Percentiles rank a stretch among this genome's conserved stretches.
phyloP scores from a whole-genome alignment of 2,329 filamentous ascomycete genomes.

The Reticulascus tulasneorum region DNA sequence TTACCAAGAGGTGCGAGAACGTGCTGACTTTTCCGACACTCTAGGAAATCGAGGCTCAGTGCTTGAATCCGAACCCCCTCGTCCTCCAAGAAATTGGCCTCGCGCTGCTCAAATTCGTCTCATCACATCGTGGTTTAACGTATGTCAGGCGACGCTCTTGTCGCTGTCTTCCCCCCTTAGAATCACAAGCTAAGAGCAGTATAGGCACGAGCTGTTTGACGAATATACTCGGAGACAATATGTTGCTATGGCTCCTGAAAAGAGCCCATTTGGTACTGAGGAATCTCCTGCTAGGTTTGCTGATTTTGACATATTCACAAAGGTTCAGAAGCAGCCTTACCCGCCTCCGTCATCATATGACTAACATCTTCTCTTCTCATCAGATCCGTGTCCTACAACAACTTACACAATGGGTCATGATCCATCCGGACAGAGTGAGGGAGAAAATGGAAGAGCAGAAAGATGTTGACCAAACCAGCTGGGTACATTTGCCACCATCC shows the following conservation, averaged over 20 bases:
- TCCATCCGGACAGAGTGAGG: slow-evolving; percentile 80
- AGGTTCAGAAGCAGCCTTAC: slow-evolving; percentile 43
- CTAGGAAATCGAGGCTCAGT: slow-evolving; percentile 85
- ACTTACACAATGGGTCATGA: slow-evolving; percentile 83
- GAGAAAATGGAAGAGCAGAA: slow-evolving; percentile 81
- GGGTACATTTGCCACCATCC: slow-evolving; percentile 56
- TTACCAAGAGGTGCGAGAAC: not conserved
- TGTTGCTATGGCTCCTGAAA: slow-evolving; percentile 69
- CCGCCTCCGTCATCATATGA: not conserved
- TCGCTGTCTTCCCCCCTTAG: slow-evolving; percentile 1
- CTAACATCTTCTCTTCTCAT: not conserved
- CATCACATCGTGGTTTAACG: slow-evolving; percentile 89
- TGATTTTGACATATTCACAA: slow-evolving; percentile 77
- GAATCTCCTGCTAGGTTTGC: slow-evolving; percentile 71
- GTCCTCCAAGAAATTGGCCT: slow-evolving; percentile 79
- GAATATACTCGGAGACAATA: slow-evolving; percentile 91
- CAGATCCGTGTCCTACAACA: slow-evolving; percentile 78
- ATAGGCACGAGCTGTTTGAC: slow-evolving; percentile 80
- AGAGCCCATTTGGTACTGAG: slow-evolving; percentile 81
- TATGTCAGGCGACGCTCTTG: slow-evolving; percentile 43
- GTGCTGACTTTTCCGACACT: not conserved
- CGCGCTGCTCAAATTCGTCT: slow-evolving; percentile 84
- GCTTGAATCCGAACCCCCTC: slow-evolving; percentile 72
- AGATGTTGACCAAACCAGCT: slow-evolving; percentile 75
- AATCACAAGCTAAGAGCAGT: not conserved